phyloP scores from a whole-genome alignment of 805 yeast species.

The Wickerhamomyces mucosus region DNA sequence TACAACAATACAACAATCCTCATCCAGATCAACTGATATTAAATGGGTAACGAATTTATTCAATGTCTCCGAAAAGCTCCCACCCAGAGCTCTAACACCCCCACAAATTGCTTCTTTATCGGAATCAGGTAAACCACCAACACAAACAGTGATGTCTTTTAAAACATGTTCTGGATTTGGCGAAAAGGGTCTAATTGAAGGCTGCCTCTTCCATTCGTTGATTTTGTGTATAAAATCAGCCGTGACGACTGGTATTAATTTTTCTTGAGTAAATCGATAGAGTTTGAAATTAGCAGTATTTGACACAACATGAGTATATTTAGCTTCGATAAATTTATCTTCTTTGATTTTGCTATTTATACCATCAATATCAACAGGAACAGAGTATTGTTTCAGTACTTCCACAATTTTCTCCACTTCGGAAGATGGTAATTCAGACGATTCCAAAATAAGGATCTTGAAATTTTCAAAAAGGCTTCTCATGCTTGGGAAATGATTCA shows the following conservation, averaged over 20 bases:
- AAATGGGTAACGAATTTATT: conserved; percentile 75
- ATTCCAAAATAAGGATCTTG: conserved; percentile 13
- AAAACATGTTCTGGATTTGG: conserved; percentile 66
- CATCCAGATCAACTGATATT: conserved; percentile 47
- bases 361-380: conserved; percentile 13
- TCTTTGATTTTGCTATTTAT: conserved; percentile 13
- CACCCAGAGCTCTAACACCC: conserved; percentile 68
- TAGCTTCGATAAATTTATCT: conserved; percentile 13
- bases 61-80: conserved; percentile 50
- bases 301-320: conserved; percentile 42
- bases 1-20: conserved; percentile 48
- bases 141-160: conserved; percentile 50
- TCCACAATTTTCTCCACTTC: conserved; percentile 11
- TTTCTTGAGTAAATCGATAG: conserved; percentile 28
- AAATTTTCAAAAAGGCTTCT: conserved; percentile 16
- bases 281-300: conserved; percentile 38
- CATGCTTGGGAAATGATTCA: no score
- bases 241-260: conserved; percentile 58
- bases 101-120: conserved; percentile 62
- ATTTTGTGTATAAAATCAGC: conserved; percentile 53
- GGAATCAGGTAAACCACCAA: conserved; percentile 45
- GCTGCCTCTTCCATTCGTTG: conserved; percentile 27
- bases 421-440: conserved; percentile 7
- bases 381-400: conserved; percentile 19
- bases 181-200: conserved; percentile 50